Conservation (phyloP, 768 basidiomycete species). For the Suillus cothurnatus region DNA sequence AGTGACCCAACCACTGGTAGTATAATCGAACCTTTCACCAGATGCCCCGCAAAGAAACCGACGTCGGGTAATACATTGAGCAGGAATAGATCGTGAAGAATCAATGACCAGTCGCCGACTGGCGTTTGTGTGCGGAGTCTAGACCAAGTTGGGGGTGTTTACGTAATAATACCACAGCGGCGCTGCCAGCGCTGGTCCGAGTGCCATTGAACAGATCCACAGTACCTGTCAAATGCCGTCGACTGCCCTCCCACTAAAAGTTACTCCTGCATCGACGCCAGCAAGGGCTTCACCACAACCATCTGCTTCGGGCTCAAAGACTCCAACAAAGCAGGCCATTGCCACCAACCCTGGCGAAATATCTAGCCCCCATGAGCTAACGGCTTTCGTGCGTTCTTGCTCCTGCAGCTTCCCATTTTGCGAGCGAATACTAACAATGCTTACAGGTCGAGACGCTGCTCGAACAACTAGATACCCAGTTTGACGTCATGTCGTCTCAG, state of each 20-base stretch:
- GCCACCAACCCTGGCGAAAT: conserved; percentile 58
- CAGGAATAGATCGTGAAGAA: background rate
- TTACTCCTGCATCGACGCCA: conserved; percentile 55
- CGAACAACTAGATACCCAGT: conserved; percentile 86
- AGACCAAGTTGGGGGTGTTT: background rate
- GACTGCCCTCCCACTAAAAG: conserved; percentile 70
- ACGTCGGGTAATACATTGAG: background rate
- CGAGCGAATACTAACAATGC: background rate
- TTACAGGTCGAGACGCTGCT: conserved; percentile 83
- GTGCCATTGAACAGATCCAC: background rate
- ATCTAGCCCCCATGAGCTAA: conserved; percentile 91
- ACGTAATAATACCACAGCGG: background rate
- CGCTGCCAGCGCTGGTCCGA: too few relatives aligned
- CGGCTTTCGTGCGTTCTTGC: conserved; percentile 76
- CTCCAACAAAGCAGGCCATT: conserved; percentile 49
- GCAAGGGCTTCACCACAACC: conserved; percentile 37
- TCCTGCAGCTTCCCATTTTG: conserved; percentile 2
- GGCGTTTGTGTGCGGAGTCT: too few relatives aligned
- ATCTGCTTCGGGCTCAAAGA: conserved; percentile 29
- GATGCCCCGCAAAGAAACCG: background rate
- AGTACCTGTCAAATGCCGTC: conserved; percentile 36
- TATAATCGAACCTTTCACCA: background rate
- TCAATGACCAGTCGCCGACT: too few relatives aligned
- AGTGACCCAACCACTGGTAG: too few relatives aligned
- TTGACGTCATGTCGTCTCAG: conserved; percentile 91